A percentile compares a stretch with the other conserved stretches of the same genome.
Conservation (phyloP, 257 asterid genomes). For the Solanum piurae region DNA sequence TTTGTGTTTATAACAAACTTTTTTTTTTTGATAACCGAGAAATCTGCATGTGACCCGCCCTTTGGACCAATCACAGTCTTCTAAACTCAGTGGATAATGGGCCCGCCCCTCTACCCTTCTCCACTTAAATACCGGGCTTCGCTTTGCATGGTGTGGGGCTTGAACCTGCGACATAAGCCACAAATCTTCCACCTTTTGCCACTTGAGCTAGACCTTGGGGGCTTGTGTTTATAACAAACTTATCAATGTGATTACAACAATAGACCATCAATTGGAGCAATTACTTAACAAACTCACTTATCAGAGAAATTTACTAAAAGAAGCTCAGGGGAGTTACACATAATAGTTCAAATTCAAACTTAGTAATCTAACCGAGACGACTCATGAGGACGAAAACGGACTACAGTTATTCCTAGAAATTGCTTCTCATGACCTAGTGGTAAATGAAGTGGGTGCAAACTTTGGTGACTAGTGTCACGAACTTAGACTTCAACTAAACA, state of each 20-base stretch:
- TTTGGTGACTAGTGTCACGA: neutral
- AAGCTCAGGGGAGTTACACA: neutral
- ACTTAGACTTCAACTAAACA: too few relatives aligned
- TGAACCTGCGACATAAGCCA: too few relatives aligned
- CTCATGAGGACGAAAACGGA: neutral
- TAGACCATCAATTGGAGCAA: neutral
- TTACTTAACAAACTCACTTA: neutral
- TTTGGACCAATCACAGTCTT: too few relatives aligned
- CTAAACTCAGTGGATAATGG: too few relatives aligned
- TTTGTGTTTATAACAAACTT: neutral
- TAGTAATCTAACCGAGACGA: neutral
- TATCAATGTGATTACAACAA: neutral
- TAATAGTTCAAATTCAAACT: neutral
- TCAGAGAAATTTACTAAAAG: neutral
- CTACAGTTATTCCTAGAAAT: neutral
- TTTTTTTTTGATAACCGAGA: too few relatives aligned
- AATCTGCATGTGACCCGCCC: too few relatives aligned
- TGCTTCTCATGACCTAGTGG: neutral
- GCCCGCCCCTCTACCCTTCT: too few relatives aligned
- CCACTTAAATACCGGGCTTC: too few relatives aligned
- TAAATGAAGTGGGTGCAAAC: neutral
- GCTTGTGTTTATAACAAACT: neutral
- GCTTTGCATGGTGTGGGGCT: too few relatives aligned
- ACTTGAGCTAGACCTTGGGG: too few relatives aligned
- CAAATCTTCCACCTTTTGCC: too few relatives aligned